Conservation (phyloP, 2,329 filamentous ascomycete genomes). For the Ceratocystis albifundus region DNA sequence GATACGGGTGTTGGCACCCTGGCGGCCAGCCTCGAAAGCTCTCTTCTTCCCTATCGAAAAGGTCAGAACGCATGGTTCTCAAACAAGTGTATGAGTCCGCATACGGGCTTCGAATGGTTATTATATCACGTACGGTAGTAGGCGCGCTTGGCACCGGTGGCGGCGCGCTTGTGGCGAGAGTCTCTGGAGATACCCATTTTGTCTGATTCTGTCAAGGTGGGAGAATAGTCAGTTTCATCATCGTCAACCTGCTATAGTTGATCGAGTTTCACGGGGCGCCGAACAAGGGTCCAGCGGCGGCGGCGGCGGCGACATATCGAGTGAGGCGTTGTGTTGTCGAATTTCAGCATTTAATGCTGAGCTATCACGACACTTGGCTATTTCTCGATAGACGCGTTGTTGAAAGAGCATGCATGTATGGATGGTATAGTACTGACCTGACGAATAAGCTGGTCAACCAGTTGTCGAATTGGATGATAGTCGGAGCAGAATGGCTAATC, state of each 20-base stretch:
- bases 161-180: slow-evolving; percentile 99
- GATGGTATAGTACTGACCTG: slow-evolving; percentile 34
- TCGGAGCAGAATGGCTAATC: slow-evolving; percentile 10
- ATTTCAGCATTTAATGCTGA: neutral
- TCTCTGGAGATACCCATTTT: slow-evolving; percentile 99
- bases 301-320: neutral
- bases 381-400: neutral
- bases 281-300: neutral
- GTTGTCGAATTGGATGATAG: slow-evolving; percentile 37
- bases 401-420: neutral
- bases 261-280: neutral
- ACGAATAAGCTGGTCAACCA: slow-evolving; percentile 38
- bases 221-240: slow-evolving; percentile 24
- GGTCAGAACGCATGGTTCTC: slow-evolving; percentile 61
- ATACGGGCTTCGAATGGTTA: slow-evolving; percentile 55
- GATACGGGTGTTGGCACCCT: slow-evolving; percentile 99
- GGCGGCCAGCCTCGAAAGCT: slow-evolving; percentile 99
- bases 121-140: slow-evolving; percentile 66
- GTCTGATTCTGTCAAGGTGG: slow-evolving; percentile 50
- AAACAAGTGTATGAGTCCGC: slow-evolving; percentile 28
- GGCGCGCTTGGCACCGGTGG: slow-evolving; percentile 94
- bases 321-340: neutral
- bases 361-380: neutral
- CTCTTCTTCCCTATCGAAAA: slow-evolving; percentile 75
- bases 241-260: slow-evolving; percentile 10